Evolutionary conservation across 2,329 filamentous ascomycete genomes (phyloP), one percentile per base, ranked within the genome.

Genomic region (Monilinia laxa): DNA sequence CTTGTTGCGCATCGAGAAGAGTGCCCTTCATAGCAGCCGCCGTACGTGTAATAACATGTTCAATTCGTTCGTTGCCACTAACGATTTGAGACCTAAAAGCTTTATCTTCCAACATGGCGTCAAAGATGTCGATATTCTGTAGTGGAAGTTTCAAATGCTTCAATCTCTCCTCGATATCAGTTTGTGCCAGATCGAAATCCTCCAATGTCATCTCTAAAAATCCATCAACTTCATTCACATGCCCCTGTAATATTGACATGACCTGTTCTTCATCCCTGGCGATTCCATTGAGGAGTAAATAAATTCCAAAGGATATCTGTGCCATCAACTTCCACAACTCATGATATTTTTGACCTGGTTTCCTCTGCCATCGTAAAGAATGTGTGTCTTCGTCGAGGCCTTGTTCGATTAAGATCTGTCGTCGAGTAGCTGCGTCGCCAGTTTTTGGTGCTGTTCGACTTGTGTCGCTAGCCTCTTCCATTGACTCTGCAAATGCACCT

Each of bases 141-240:
- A 98, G 87, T 2, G 94, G 93, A 52, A 97, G 80, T 75, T 90
- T 90, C 64, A 98, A 81, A 76, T 90, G 90, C 68, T 90, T 88
- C 69, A 96, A 88, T 31, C 94, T 87, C 69, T 92, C 90, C 65
- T 86, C 85, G 70, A 98, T 87, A 76, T 98, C 95, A 68, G 87
- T 82, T 55, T 88, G 85, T 5, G 93, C 92, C 63, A 93, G 81
- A 56, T 90, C 85, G 62, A 97, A 87, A 76, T 97, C 94, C 73
- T 96, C 93, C 54, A 92, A 86, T 0, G 92, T 90, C 23, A 90
- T 87, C 77, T 96, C 92, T 45, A 98, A 81, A 74, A 97, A 97
- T 73, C 90, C 89, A 78, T 98, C 95, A 40, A 98, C 87, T 77
- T 98, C 94, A 75, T 97, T 91, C 68, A 98, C 95, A 77, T 98